Evolutionary conservation across 768 basidiomycete genomes (phyloP).

Genomic region (Sporobolomyces roseus): DNA sequence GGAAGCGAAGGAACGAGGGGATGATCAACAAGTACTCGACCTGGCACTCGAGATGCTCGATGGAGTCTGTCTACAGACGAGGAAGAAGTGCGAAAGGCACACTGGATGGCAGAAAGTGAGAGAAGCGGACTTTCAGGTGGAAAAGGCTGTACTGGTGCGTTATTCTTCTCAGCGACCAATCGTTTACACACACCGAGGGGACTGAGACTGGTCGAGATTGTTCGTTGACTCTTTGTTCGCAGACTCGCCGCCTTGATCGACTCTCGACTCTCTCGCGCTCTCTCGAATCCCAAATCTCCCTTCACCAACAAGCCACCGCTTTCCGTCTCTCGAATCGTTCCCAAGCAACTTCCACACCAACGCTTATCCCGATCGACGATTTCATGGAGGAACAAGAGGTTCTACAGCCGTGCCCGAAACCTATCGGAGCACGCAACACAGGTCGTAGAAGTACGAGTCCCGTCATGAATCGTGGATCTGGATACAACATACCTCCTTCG

Average conservation of each 20-base stretch:
- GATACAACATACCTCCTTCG: neutral
- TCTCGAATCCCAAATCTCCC: slow-evolving; percentile 3
- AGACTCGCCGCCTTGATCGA: slow-evolving; percentile 24
- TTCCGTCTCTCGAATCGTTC: slow-evolving; percentile 18
- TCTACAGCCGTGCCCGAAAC: neutral
- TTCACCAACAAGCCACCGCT: slow-evolving; percentile 20
- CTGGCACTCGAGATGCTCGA: slow-evolving; percentile 18
- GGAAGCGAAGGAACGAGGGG: slow-evolving; percentile 22
- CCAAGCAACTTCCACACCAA: neutral
- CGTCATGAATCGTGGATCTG: neutral
- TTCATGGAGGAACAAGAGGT: slow-evolving; percentile 22
- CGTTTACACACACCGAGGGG: no score
- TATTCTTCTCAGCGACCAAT: neutral
- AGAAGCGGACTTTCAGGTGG: slow-evolving; percentile 43
- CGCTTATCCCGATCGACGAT: slow-evolving; percentile 17
- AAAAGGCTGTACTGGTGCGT: slow-evolving; percentile 37
- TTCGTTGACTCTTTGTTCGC: neutral
- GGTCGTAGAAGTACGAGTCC: neutral
- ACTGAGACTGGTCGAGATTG: neutral
- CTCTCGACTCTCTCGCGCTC: neutral
- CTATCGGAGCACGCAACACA: neutral
- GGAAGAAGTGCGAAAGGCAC: slow-evolving; percentile 44
- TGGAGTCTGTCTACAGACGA: slow-evolving; percentile 36
- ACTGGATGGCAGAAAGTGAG: slow-evolving; percentile 44
- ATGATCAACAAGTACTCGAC: neutral